A percentile compares a stretch with the other conserved stretches of the same genome.
Evolutionary conservation across 352 stramenopile genomes (phyloP).

Genomic region (Pythium insidiosum): DNA sequence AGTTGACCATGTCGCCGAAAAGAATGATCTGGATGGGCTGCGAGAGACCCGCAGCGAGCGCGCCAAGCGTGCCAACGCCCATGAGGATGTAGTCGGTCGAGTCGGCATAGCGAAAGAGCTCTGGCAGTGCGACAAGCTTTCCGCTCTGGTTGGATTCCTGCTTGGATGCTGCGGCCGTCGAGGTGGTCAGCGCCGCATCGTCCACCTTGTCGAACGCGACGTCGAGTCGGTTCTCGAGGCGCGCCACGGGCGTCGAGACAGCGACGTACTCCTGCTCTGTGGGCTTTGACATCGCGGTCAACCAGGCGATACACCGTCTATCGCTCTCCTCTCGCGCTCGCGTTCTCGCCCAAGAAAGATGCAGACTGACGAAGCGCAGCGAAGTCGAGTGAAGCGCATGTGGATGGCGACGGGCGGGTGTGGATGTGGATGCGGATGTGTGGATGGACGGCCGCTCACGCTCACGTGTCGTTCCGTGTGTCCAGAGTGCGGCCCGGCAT

Average conservation of each 20-base stretch:
- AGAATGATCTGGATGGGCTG: slow-evolving; percentile 28
- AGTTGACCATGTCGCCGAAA: slow-evolving; percentile 22
- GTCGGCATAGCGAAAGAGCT: slow-evolving; percentile 28
- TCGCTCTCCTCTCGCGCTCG: too few species aligned
- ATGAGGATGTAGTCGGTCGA: slow-evolving; percentile 19
- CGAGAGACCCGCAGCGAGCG: slow-evolving; percentile 13
- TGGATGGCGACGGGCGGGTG: too few species aligned
- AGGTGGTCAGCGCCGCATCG: too few species aligned
- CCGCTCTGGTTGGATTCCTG: neutral
- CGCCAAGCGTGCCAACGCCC: slow-evolving; percentile 13
- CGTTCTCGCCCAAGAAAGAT: too few species aligned
- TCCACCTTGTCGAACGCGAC: slow-evolving; percentile 3
- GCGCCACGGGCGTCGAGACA: slow-evolving; percentile 2
- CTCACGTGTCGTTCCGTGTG: too few species aligned
- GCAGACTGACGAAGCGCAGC: too few species aligned
- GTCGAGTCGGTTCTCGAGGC: slow-evolving; percentile 2
- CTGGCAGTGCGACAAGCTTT: slow-evolving; percentile 9
- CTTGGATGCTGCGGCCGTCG: slow-evolving; percentile 1
- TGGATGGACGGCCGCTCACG: too few species aligned
- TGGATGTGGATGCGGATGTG: too few species aligned
- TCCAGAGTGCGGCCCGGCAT: too few species aligned
- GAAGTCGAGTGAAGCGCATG: too few species aligned
- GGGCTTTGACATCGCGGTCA: too few species aligned
- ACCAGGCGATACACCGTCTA: too few species aligned
- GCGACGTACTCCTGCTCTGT: slow-evolving; percentile 6